phyloP scores from a whole-genome alignment of 495 filamentous ascomycete genomes.

The Lasiosphaeria ovina region DNA sequence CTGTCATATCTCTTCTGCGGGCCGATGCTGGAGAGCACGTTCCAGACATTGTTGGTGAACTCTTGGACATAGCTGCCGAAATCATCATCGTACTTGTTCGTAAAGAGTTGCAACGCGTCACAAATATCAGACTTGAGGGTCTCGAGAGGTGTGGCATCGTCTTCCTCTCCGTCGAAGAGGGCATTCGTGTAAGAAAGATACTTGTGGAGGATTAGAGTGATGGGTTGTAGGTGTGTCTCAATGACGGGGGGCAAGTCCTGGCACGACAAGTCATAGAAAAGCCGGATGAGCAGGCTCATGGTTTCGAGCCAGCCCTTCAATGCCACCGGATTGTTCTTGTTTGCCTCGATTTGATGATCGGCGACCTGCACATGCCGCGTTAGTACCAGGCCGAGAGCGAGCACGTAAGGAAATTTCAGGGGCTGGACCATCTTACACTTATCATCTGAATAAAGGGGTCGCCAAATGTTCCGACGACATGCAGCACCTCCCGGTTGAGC shows the following conservation, averaged over 20 bases:
- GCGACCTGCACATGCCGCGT: slow-evolving; percentile 53
- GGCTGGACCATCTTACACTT: slow-evolving; percentile 47
- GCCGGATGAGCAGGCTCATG: slow-evolving; percentile 80
- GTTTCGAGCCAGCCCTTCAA: slow-evolving; percentile 76
- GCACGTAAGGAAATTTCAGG: neutral
- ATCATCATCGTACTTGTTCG: slow-evolving; percentile 90
- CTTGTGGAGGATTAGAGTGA: slow-evolving; percentile 80
- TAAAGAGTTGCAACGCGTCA: slow-evolving; percentile 79
- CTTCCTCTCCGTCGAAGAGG: slow-evolving; percentile 76
- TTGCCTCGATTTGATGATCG: slow-evolving; percentile 72
- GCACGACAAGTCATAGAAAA: slow-evolving; percentile 93
- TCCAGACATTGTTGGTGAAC: slow-evolving; percentile 89
- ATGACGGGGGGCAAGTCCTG: slow-evolving; percentile 95
- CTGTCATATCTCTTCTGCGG: slow-evolving; percentile 90
- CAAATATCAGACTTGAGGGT: slow-evolving; percentile 89
- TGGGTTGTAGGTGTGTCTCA: slow-evolving; percentile 73
- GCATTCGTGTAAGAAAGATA: slow-evolving; percentile 89
- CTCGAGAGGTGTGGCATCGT: slow-evolving; percentile 80
- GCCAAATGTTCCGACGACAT: slow-evolving; percentile 82
- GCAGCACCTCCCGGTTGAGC: slow-evolving; percentile 89
- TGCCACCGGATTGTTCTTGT: slow-evolving; percentile 67
- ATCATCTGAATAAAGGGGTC: slow-evolving; percentile 77
- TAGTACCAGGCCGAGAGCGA: slow-evolving; percentile 10
- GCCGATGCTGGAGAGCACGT: slow-evolving; percentile 79
- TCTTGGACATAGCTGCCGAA: slow-evolving; percentile 73